Percentiles rank a stretch among this genome's conserved stretches.
phyloP scores from a whole-genome alignment of 495 filamentous ascomycete species.

The Aspergillus cavernicola region DNA sequence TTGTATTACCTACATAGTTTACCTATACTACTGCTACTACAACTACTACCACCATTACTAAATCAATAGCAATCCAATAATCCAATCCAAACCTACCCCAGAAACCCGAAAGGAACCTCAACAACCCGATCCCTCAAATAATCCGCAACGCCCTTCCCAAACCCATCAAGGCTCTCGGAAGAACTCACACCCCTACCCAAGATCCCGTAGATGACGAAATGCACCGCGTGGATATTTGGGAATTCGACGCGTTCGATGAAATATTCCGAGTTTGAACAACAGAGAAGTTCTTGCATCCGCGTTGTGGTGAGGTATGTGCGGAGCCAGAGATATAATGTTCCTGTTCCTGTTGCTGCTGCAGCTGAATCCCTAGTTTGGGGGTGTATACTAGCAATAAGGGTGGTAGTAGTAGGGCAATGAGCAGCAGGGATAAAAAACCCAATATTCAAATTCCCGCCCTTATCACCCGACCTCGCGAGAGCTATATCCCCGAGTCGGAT shows the following conservation, averaged over 20 bases:
- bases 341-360: too few relatives aligned
- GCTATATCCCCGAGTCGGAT: constrained; percentile 37
- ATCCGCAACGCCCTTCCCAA: constrained; percentile 52
- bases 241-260: constrained; percentile 49
- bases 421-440: constrained; percentile 37
- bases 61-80: background rate
- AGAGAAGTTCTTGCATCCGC: constrained; percentile 32
- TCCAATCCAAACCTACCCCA: background rate
- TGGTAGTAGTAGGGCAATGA: background rate
- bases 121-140: constrained; percentile 43
- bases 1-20: too few relatives aligned
- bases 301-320: constrained; percentile 35
- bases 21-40: too few relatives aligned
- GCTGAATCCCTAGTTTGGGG: too few relatives aligned
- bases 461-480: constrained; percentile 47
- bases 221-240: constrained; percentile 33
- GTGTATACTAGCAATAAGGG: too few relatives aligned
- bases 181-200: constrained; percentile 49
- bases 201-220: constrained; percentile 51
- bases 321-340: constrained; percentile 40
- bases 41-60: too few relatives aligned
- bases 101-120: constrained; percentile 29
- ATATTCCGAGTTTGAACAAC: constrained; percentile 33
- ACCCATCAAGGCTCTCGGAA: constrained; percentile 40
- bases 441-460: constrained; percentile 47